Conservation (phyloP, 2,329 filamentous ascomycete genomes). For the Colletotrichum trifolii region DNA sequence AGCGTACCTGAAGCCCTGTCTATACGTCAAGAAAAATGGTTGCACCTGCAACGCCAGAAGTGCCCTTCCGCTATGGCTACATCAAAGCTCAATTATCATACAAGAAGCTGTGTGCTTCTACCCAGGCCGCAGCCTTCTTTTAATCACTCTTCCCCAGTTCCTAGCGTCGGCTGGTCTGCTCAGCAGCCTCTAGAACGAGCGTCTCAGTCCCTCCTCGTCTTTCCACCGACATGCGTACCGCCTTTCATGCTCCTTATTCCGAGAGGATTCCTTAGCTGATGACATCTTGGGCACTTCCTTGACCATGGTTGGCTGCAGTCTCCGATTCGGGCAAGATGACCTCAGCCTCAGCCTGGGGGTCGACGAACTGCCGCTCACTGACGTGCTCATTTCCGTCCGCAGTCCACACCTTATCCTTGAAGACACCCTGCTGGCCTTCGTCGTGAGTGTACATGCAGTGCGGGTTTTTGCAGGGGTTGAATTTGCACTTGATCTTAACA, state of each 20-base stretch:
- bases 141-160: not conserved
- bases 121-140: conserved; percentile 8
- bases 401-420: conserved; percentile 92
- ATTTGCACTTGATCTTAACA: conserved; percentile 85
- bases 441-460: conserved; percentile 89
- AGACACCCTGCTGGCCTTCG: conserved; percentile 87
- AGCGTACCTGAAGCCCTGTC: conserved; percentile 26
- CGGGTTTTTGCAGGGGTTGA: conserved; percentile 91
- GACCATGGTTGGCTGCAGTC: conserved; percentile 51
- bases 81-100: conserved; percentile 36
- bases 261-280: conserved; percentile 41
- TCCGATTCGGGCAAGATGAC: conserved; percentile 72
- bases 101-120: conserved; percentile 32
- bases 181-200: conserved; percentile 3
- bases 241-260: not conserved
- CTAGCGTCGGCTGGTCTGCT: not conserved
- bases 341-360: conserved; percentile 76
- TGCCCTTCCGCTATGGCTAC: conserved; percentile 34
- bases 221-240: not conserved
- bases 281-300: conserved; percentile 51
- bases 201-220: not conserved
- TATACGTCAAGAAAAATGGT: conserved; percentile 33
- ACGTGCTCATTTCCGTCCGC: conserved; percentile 75
- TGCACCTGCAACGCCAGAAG: conserved; percentile 32
- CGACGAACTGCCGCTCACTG: conserved; percentile 89